Conservation (phyloP, 2,329 filamentous ascomycete genomes). For the Cryphonectria japonica region DNA sequence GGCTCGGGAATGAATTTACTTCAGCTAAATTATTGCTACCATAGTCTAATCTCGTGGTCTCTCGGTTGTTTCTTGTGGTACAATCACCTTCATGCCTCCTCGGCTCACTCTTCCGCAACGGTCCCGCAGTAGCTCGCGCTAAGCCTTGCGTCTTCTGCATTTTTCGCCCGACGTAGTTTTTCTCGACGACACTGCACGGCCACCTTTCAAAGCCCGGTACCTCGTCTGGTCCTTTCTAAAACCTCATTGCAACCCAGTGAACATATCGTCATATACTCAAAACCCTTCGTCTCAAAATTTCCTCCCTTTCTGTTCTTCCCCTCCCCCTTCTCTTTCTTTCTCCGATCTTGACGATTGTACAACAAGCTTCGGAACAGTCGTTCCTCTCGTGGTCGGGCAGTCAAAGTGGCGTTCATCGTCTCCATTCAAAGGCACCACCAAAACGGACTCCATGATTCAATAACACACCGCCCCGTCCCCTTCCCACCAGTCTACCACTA, state of each 20-base stretch:
- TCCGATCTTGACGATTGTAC: not conserved
- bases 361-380: not conserved
- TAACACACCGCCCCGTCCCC: conserved; percentile 41
- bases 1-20: not conserved
- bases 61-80: too few relatives aligned
- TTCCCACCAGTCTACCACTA: conserved; percentile 36
- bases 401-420: conserved; percentile 33
- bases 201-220: not conserved
- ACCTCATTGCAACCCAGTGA: not conserved
- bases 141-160: not conserved
- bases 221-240: not conserved
- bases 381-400: too few relatives aligned
- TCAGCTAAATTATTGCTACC: not conserved
- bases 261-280: not conserved
- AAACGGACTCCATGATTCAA: conserved; percentile 45
- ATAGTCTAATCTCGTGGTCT: not conserved
- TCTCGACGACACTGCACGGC: not conserved
- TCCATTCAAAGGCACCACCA: conserved; percentile 15
- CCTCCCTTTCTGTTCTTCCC: too few relatives aligned
- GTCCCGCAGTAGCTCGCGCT: not conserved
- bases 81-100: not conserved
- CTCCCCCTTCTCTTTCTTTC: too few relatives aligned
- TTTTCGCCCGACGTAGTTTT: not conserved
- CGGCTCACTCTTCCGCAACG: not conserved
- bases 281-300: too few relatives aligned